Evolutionary conservation across 2,329 filamentous ascomycete species (phyloP), one percentile per base, ranked within the genome.

Genomic region (Fusarium sp.): DNA sequence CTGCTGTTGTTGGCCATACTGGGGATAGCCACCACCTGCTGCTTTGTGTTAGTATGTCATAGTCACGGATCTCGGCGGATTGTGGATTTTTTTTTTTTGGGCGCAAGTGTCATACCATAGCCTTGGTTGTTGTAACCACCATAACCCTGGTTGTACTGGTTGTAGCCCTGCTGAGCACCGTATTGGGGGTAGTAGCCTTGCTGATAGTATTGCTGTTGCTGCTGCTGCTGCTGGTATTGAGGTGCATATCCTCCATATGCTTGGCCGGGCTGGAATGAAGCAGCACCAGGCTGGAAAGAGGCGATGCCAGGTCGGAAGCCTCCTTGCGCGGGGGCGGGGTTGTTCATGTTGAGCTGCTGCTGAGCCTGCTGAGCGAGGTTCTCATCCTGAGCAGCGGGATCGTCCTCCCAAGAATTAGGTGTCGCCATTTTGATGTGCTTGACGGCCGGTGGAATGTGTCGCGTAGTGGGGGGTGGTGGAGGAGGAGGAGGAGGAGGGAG

Each of bases 351-450:
- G 82, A 94, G 88, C 81, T 92, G 91, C 81, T 92, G 90, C 77
- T 92, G 89, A 41, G 93, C 85, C 86, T 95, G 93, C 78, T 91
- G 90, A 70, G 93, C 89, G 82, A 97, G 90, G 81, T 89, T 89
- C 77, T 93, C 92, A 78, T 95, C 92, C 86, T 94, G 92, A 72
- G 90, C 91, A 61, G 91, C 87, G 78, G 91, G 91, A 79, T 95
- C 93, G 79, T 97, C 94, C 85, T 98, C 95, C 93, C 96, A 98
- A 71, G 94, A 97, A 83, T 97, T 94, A 79, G 94, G 93, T 82
- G 95, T 91, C 78, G 95, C 92, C 94, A 97, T 97, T 79, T 62
- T 87, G 76, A 67, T 55, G 63, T 69, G 27, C 65, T 73, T 33
- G 39, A 52, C 52, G 51, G 57, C 63, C 63, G 41, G 48, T 60